A percentile compares a stretch with the other conserved stretches of the same genome.
These are phyloP conservation scores for Scheffersomyces cryptocercus DNA, from an alignment of 1,139 yeast genomes.

Conservation along the genomic window DNA sequence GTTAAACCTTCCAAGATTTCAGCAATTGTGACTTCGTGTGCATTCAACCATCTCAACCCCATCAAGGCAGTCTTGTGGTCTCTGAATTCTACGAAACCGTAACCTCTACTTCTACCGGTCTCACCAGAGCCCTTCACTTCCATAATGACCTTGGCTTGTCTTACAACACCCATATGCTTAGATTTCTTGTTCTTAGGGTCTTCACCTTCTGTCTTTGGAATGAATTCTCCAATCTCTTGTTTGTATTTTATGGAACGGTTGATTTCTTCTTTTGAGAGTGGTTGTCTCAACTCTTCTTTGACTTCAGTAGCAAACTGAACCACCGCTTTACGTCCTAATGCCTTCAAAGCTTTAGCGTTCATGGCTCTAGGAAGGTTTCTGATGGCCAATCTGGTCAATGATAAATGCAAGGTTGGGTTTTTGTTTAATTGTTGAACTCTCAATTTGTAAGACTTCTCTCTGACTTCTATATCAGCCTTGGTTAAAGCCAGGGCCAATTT, in stretches of 20 bases:
- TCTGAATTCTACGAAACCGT: constrained; percentile 87
- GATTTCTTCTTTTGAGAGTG: constrained; percentile 86
- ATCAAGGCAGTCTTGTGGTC: constrained; percentile 92
- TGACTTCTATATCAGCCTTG: constrained; percentile 75
- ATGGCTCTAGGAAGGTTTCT: constrained; percentile 92
- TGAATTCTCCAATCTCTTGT: constrained; percentile 36
- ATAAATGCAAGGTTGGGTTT: constrained; percentile 87
- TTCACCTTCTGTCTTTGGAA: constrained; percentile 34
- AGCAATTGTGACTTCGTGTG: constrained; percentile 73
- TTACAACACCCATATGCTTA: constrained; percentile 84
- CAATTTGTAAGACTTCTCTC: constrained; percentile 84
- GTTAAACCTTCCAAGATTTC: constrained; percentile 73
- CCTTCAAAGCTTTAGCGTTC: constrained; percentile 85
- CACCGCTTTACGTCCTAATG: constrained; percentile 90
- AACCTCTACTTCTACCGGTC: constrained; percentile 91
- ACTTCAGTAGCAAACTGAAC: constrained; percentile 96
- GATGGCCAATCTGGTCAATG: constrained; percentile 90
- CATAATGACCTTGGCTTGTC: constrained; percentile 88
- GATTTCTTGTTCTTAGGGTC: constrained; percentile 57
- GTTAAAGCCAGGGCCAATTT: constrained; percentile 72
- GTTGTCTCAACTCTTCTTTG: constrained; percentile 71
- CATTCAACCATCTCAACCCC: constrained; percentile 97
- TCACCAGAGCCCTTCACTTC: constrained; percentile 90
- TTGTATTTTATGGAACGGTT: constrained; percentile 74
- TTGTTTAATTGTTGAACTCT: constrained; percentile 89